Evolutionary conservation across 345 rosid genomes (phyloP), one percentile per base, ranked within the genome.

Genomic region (Excoecaria cochinchinensis): DNA sequence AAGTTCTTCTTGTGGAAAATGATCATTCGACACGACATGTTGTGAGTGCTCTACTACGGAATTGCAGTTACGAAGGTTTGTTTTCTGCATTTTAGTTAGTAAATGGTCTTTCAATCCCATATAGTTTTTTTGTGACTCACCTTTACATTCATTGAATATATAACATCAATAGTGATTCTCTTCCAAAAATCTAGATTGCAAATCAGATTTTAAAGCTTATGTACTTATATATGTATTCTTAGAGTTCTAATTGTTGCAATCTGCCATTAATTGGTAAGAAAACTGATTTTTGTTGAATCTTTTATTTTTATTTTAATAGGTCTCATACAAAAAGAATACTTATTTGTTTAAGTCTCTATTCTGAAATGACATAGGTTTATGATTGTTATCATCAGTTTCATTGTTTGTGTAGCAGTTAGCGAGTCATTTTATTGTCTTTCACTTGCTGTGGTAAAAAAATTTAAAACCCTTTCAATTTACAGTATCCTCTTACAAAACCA

Each of bases 11-110:
- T 16, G 92, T 91, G 77, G 98, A 93, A 72, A 78, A 87, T 75
- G 98, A 93, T 78, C 89, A 87, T 74, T 93, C 91, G 24, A 93
- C 98, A 56, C 93, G 98, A 31, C 90, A 89, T 69, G 86, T 91
- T 53, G 91, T 93, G 63, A 79, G 90, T 83, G 98, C 98, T 14
- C 81, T 91, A 70, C 97, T 93, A 31, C 93, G 89, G 70, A 93
- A 93, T 70, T 93, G 95, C 80, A 83, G 98, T 72, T 91, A 90
- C 73, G 90, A 90, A 84, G 97, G 98, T 90, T 53, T 78, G 84
- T 79, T 5, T 42, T 48, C 42, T 47, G 10, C 52, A 51, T 22
- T 50, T 68, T 14, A 10, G 3, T 67, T 47, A 44, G 55, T 48
- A 24, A 68, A 8, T 10, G 31, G 39, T 50, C 44, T 25, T 14